Percentiles rank a stretch among this genome's conserved stretches.
These are phyloP conservation scores for Potentilla sterilis DNA, from an alignment of 306 rosid species.

Conservation along the genomic window DNA sequence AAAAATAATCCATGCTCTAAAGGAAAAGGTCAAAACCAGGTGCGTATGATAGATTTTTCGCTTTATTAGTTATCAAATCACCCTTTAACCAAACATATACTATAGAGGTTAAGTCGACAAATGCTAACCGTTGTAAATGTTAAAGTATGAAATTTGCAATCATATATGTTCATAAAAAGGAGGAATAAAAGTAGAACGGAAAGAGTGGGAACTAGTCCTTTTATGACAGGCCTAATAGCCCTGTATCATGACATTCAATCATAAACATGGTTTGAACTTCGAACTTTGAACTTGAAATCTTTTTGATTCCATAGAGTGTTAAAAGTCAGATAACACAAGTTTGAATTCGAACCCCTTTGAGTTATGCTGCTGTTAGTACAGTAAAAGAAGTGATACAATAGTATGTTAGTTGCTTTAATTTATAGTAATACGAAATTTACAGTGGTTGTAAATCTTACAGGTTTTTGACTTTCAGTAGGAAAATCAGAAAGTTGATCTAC, in stretches of 20 bases:
- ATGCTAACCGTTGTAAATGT: not conserved
- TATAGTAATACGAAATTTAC: conserved; percentile 27
- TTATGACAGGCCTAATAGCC: not conserved
- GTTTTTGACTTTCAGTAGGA: conserved; percentile 8
- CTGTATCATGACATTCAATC: not conserved
- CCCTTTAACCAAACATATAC: not conserved
- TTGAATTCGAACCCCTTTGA: not conserved
- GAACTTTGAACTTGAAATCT: not conserved
- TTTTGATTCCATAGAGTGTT: not conserved
- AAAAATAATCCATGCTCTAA: not conserved
- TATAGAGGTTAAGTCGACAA: not conserved
- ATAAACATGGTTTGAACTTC: not conserved
- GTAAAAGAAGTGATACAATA: not conserved
- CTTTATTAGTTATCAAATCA: not conserved
- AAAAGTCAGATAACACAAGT: not conserved
- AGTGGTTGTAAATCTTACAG: conserved; percentile 26
- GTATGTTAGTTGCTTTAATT: conserved; percentile 20
- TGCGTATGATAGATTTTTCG: not conserved
- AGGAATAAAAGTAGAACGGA: not conserved
- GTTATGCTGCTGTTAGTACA: not conserved
- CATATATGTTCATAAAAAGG: not conserved
- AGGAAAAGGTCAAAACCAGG: not conserved
- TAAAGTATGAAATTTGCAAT: not conserved
- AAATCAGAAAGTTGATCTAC: conserved; percentile 40
- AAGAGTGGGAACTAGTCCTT: conserved; percentile 7